Evolutionary conservation across 2,329 filamentous ascomycete genomes (phyloP), one percentile per base, ranked within the genome.

Genomic region (Alternaria ethzedia): DNA sequence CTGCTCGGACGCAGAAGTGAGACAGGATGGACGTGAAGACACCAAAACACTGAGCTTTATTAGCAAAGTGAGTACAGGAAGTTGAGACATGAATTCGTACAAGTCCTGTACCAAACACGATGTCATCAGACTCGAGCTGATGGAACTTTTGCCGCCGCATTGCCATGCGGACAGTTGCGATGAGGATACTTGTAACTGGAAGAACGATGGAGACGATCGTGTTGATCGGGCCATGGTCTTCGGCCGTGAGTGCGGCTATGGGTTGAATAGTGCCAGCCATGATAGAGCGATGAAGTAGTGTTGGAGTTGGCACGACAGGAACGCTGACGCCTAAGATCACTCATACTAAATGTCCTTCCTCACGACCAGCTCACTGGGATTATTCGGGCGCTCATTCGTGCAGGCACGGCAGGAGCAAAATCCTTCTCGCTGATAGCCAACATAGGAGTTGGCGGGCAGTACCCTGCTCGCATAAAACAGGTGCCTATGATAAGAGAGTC

Each of bases 191-290:
- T 13, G 62, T 58, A 15, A 46, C 47, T 13, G 30, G 23, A 25
- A 65, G 62, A 46, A 65, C 52, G 23, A 62, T 62, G 6, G 62
- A 21, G 32, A 62, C 59, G 13, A 65, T 62, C 8, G 62, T 61
- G 44, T 61, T 61, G 13, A 44, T 49, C 3, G 62, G 59, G 17
- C 62, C 62, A 17, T 49, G 58, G 43, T 62, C 41, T 17, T 62
- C 62, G 26, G 54, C 44, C 23, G 59, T 54, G 8, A 65, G 54
- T 41, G 32, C 32, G 32, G 32, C 32, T 41, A 41, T 41, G 32
- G 32, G 46, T n/a, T 13, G 46, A n/a, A 50, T n/a, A 11, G 46
- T 50, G 26, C 46, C 46, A n/a, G 46, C 46, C 46, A 50, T 50
- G 46, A 25, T 17, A 17, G 21, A 25, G 26, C 26, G 46, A 25